phyloP scores from a whole-genome alignment of 306 rosid genomes.

The Casuarina equisetifolia region DNA sequence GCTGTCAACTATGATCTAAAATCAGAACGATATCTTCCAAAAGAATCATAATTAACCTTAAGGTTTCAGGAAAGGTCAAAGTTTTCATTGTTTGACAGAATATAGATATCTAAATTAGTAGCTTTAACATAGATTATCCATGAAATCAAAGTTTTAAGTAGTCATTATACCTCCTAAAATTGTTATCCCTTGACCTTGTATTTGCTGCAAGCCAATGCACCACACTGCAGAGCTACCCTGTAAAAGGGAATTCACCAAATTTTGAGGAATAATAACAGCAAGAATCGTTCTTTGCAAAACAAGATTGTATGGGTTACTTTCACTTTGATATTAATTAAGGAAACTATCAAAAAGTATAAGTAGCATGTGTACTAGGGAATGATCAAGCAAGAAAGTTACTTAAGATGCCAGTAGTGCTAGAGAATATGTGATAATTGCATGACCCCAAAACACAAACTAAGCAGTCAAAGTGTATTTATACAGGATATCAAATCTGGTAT shows the following conservation, averaged over 20 bases:
- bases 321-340: not conserved
- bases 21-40: not conserved
- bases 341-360: not conserved
- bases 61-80: not conserved
- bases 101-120: not conserved
- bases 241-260: constrained; percentile 23
- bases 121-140: not conserved
- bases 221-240: constrained; percentile 77
- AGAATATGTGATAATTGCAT: not conserved
- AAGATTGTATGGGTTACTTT: not conserved
- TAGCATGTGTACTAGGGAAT: not conserved
- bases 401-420: not conserved
- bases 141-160: constrained; percentile 9
- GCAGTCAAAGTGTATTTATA: not conserved
- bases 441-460: not conserved
- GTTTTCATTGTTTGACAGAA: not conserved
- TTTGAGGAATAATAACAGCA: constrained; percentile 13
- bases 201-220: constrained; percentile 94
- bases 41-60: not conserved
- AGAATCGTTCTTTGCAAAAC: constrained; percentile 1
- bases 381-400: constrained; percentile 3
- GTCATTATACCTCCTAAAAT: constrained; percentile 84
- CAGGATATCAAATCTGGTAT: not conserved
- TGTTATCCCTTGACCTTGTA: constrained; percentile 73
- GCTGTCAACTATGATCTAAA: not conserved